Evolutionary conservation across 139 green algal species (phyloP).

Genomic region (Closterium sp.): DNA sequence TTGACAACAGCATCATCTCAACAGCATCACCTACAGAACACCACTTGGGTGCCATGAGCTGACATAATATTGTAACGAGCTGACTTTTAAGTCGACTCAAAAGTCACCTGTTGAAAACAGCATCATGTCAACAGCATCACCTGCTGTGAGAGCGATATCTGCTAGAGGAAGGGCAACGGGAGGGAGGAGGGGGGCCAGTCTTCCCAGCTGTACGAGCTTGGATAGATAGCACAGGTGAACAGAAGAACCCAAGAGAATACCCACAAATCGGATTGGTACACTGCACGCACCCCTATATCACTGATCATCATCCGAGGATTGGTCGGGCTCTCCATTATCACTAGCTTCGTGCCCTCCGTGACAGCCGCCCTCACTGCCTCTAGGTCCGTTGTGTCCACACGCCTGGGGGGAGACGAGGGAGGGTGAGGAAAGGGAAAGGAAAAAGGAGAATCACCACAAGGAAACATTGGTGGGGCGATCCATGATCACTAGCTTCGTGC

Average conservation of each 20-base stretch:
- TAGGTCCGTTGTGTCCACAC: conserved; percentile 87
- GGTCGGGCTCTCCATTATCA: conserved; percentile 97
- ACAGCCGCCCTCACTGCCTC: conserved; percentile 54
- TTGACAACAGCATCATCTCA: too few species aligned
- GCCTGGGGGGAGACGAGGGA: conserved; percentile 2
- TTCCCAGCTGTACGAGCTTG: not conserved
- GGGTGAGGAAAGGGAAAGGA: not conserved
- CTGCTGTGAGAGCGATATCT: conserved; percentile 65
- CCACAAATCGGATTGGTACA: too few species aligned
- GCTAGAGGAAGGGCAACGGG: not conserved
- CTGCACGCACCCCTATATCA: conserved; percentile 70
- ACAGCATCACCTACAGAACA: too few species aligned
- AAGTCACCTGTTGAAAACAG: too few species aligned
- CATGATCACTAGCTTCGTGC: conserved; percentile 85
- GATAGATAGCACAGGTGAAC: not conserved
- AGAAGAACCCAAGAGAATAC: too few species aligned
- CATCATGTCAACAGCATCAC: too few species aligned
- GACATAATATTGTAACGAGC: too few species aligned
- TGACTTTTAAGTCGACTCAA: too few species aligned
- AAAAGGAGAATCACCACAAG: not conserved
- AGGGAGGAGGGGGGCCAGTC: not conserved
- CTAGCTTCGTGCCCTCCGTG: conserved; percentile 63
- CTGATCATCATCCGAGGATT: conserved; percentile 96
- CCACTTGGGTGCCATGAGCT: too few species aligned
- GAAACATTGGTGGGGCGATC: conserved; percentile 91